These are phyloP conservation scores for Metroxylon sagu DNA, from an alignment of 176 grass and related monocot species.

Conservation along the genomic window DNA sequence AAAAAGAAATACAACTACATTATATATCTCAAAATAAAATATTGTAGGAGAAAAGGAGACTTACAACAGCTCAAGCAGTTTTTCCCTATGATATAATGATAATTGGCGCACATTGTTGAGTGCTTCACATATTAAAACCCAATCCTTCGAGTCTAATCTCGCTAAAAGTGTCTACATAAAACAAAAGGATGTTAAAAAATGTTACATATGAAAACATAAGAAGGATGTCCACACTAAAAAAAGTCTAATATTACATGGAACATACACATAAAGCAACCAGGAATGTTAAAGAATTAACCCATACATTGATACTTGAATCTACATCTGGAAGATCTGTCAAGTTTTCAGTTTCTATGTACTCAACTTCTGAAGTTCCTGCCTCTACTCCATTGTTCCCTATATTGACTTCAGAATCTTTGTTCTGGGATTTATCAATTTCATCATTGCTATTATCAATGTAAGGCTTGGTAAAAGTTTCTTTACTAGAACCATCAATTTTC, in stretches of 20 bases:
- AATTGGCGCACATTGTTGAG: conserved; percentile 92
- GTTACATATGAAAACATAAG: not conserved
- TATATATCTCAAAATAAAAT: not conserved
- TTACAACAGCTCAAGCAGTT: conserved; percentile 72
- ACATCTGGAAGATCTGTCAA: conserved; percentile 22
- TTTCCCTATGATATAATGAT: conserved; percentile 74
- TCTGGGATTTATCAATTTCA: too few relatives aligned
- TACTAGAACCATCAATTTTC: not conserved
- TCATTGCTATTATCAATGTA: conserved; percentile 1
- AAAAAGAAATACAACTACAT: too few relatives aligned
- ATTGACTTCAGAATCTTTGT: conserved; percentile 1
- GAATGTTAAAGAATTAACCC: not conserved
- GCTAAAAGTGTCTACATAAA: conserved; percentile 52
- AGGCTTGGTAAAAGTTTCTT: conserved; percentile 1
- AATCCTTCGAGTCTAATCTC: conserved; percentile 92
- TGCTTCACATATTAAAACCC: conserved; percentile 83
- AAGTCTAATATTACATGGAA: too few relatives aligned
- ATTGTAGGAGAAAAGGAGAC: conserved; percentile 11
- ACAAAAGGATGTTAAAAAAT: conserved; percentile 12
- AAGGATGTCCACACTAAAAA: not conserved
- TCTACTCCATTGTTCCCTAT: conserved; percentile 17
- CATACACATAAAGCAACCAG: not conserved
- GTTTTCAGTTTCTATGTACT: conserved; percentile 30
- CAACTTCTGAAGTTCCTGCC: conserved; percentile 19
- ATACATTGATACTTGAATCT: conserved; percentile 24